phyloP scores from a whole-genome alignment of 1,284 basidiomycete species.

The Marasmius oreades region DNA sequence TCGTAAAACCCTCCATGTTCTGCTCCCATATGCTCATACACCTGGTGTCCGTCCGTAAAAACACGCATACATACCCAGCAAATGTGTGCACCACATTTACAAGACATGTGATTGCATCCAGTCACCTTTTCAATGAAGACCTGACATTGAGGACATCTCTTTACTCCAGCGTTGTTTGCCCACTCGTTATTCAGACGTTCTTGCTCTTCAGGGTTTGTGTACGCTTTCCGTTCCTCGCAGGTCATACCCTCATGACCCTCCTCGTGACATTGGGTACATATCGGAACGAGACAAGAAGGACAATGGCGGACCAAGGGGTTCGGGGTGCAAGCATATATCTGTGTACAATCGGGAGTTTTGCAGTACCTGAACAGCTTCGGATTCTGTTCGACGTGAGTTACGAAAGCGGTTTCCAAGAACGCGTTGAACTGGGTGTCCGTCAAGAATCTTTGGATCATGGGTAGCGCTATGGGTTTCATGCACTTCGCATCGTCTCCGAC shows the following conservation, averaged over 20 bases:
- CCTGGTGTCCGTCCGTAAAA: conserved; percentile 28
- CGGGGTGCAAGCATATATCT: conserved; percentile 44
- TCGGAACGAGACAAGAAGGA: conserved; percentile 46
- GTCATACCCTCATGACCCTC: conserved; percentile 48
- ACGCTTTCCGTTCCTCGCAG: conserved; percentile 39
- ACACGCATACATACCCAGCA: conserved; percentile 49
- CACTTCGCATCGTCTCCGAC: conserved; percentile 48
- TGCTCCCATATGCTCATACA: conserved; percentile 48
- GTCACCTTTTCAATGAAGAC: conserved; percentile 46
- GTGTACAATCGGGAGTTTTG: conserved; percentile 53
- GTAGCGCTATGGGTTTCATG: conserved; percentile 44
- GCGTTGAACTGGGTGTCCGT: conserved; percentile 37
- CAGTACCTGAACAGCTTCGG: conserved; percentile 48
- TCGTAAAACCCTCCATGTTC: conserved; percentile 41
- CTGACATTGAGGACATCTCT: conserved; percentile 40
- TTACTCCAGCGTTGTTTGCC: conserved; percentile 29
- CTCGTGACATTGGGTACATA: conserved; percentile 50
- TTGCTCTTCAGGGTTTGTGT: conserved; percentile 35
- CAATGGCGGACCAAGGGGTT: conserved; percentile 30
- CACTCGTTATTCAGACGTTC: conserved; percentile 44
- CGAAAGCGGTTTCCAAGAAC: conserved; percentile 43
- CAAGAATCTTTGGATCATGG: conserved; percentile 45
- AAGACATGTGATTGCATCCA: conserved; percentile 57
- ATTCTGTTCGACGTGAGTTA: conserved; percentile 40
- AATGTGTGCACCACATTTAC: conserved; percentile 49